Percentiles rank a stretch among this genome's conserved stretches.
Conservation (phyloP, 2,329 filamentous ascomycete species). For the Didymellaceae sp. region DNA sequence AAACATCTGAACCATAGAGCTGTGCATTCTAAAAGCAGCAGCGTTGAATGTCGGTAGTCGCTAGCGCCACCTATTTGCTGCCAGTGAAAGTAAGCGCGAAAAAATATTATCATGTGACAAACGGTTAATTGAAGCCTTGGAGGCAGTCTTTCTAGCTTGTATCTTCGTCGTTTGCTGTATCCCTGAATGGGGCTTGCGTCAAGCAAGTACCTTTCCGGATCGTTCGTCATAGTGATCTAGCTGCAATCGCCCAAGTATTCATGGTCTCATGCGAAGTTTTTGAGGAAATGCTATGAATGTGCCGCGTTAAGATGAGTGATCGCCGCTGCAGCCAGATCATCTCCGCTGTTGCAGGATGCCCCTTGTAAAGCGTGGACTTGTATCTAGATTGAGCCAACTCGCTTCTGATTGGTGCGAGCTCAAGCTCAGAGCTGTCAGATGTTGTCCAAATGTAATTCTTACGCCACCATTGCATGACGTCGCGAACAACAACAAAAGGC, state of each 20-base stretch:
- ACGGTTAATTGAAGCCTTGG: background rate
- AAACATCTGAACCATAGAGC: background rate
- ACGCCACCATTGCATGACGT: constrained; percentile 11
- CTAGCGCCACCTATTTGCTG: background rate
- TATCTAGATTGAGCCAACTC: constrained; percentile 3
- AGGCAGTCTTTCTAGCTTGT: too few relatives aligned
- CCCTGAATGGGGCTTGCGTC: background rate
- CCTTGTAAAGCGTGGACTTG: constrained; percentile 6
- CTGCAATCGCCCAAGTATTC: too few relatives aligned
- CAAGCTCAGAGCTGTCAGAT: constrained; percentile 7
- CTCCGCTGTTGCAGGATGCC: constrained; percentile 14
- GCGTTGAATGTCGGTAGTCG: background rate
- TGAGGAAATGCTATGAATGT: background rate
- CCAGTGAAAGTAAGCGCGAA: background rate
- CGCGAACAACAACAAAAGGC: constrained; percentile 2
- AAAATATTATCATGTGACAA: background rate
- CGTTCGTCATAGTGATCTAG: too few relatives aligned
- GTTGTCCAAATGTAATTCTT: background rate
- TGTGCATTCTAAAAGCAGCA: background rate
- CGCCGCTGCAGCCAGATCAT: constrained; percentile 8
- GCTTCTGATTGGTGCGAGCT: constrained; percentile 8
- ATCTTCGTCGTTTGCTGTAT: too few relatives aligned
- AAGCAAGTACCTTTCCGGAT: too few relatives aligned
- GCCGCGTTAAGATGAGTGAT: constrained; percentile 13
- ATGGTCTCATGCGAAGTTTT: background rate